Evolutionary conservation across 176 grass and related monocot genomes (phyloP), one percentile per base, ranked within the genome.

Genomic region (Stipa capillata): DNA sequence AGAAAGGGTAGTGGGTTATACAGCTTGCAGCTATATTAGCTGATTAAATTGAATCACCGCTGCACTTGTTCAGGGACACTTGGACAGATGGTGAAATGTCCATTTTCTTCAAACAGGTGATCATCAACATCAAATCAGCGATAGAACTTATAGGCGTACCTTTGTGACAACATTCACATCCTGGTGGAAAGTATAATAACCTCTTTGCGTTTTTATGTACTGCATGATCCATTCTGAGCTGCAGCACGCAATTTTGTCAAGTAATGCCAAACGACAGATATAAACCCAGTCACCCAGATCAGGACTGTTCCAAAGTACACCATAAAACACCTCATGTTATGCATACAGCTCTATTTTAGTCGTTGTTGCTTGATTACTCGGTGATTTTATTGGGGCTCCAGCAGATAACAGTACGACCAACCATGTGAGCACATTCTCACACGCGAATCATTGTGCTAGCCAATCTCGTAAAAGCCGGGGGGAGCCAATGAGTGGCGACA

Each of bases 381-480:
- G 32, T 56, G 79, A 78, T 83, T 71, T 23, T 18, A n/a, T 58
- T 21, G 48, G 3, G 56, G 51, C 37, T 72, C 61, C 41, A 52
- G 35, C 76, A 39, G 76, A 20, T 41, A 87, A n/a, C 36, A 67
- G 52, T 60, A 14, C 20, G 82, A 89, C 69, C 76, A 69, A 35
- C 34, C 87, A 85, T 53, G 82, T 65, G 77, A 85, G 31, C 35
- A 45, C 82, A 17, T 43, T 32, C 82, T 44, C 69, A 14, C 77
- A 49, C 28, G 70, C 61, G 70, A 85, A 89, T 81, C 77, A 89
- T 89, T 85, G 77, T 85, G 82, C 77, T 89, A 81, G 45, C 71
- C 62, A 81, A 76, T 85, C 77, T 85, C 71, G 45, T 12, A 77
- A 69, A 89, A 81, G 62, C 27, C 71, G 43, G 70, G 27, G 40